These are phyloP conservation scores for Penicillium sp. DNA, from an alignment of 2,329 filamentous ascomycete genomes.

Conservation along the genomic window DNA sequence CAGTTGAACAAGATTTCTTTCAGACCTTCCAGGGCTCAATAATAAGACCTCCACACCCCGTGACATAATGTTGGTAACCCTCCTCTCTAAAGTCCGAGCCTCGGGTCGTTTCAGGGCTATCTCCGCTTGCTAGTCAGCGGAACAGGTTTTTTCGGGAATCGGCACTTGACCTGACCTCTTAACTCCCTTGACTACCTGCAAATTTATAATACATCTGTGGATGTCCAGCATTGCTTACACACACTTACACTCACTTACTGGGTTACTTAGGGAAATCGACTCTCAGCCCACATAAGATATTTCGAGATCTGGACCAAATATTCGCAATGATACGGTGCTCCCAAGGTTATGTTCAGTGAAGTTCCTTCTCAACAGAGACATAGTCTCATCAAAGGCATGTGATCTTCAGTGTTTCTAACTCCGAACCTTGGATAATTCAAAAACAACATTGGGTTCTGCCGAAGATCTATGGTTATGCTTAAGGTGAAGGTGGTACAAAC, in stretches of 20 bases:
- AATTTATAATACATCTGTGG: too few relatives aligned
- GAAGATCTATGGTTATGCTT: background rate
- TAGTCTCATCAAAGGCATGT: too few relatives aligned
- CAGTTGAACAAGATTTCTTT: background rate
- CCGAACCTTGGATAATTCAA: background rate
- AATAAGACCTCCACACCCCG: too few relatives aligned
- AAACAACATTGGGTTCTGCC: background rate
- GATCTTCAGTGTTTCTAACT: background rate
- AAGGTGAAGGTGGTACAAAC: background rate
- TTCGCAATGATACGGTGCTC: too few relatives aligned
- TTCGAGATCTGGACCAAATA: too few relatives aligned
- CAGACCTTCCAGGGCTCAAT: background rate
- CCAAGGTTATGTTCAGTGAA: too few relatives aligned
- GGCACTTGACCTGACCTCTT: background rate
- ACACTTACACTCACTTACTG: too few relatives aligned
- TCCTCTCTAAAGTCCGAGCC: background rate
- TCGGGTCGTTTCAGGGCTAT: background rate
- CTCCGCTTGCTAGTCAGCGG: background rate
- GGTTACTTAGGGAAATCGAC: too few relatives aligned
- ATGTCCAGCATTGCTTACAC: too few relatives aligned
- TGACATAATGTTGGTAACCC: background rate
- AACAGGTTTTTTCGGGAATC: background rate
- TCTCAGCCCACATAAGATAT: too few relatives aligned
- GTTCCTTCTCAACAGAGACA: too few relatives aligned
- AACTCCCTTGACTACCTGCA: too few relatives aligned